A percentile compares a stretch with the other conserved stretches of the same genome.
phyloP scores from a whole-genome alignment of 179 eudicot genomes.

The Monotropa hypopitys region DNA sequence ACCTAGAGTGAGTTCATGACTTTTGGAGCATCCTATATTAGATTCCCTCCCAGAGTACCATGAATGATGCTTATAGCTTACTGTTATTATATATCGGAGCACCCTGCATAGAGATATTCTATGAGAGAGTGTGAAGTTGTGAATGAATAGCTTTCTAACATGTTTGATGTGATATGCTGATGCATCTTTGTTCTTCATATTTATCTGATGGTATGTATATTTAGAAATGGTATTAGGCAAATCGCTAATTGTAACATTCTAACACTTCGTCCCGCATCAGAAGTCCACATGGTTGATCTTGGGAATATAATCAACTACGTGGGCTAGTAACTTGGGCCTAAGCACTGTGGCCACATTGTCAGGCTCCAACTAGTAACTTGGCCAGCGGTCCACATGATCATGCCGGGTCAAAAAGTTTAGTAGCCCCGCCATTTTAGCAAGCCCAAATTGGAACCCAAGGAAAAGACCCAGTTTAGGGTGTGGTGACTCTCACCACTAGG shows the following conservation, averaged over 20 bases:
- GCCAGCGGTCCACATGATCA: no score
- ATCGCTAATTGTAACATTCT: background rate
- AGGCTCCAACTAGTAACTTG: no score
- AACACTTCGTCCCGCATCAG: no score
- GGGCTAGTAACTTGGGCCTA: no score
- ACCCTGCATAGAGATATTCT: background rate
- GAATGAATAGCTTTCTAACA: background rate
- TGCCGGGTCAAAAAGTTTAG: no score
- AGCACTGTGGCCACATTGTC: no score
- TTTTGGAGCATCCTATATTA: background rate
- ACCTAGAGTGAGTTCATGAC: background rate
- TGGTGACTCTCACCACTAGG: no score
- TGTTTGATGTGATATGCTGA: background rate
- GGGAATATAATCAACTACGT: no score
- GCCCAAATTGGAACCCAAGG: no score
- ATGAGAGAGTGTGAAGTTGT: background rate
- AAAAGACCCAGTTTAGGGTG: no score
- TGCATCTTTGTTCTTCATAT: background rate
- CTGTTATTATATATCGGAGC: background rate
- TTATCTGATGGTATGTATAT: background rate
- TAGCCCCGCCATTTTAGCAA: no score
- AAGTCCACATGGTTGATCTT: no score
- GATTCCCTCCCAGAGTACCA: background rate
- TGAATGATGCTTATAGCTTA: background rate
- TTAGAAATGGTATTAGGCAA: background rate